Conservation (phyloP, 257 asterid species). For the Gardenia jasminoides region DNA sequence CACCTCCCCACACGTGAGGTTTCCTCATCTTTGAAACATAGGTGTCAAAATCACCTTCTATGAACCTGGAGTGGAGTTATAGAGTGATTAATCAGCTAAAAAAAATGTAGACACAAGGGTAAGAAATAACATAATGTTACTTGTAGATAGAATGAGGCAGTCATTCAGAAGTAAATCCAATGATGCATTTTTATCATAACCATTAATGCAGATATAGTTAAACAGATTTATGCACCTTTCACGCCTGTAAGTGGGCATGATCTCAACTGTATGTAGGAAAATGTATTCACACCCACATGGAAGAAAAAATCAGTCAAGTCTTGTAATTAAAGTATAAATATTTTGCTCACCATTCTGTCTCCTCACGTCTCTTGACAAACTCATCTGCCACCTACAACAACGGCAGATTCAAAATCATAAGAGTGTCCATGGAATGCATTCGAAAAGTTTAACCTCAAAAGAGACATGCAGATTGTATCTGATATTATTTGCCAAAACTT, state of each 20-base stretch:
- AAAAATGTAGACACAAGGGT: not conserved
- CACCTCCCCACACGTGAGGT: conserved; percentile 98
- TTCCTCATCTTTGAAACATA: conserved; percentile 71
- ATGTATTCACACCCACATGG: not conserved
- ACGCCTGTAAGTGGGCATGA: not conserved
- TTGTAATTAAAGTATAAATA: not conserved
- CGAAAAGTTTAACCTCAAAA: not conserved
- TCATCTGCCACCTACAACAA: conserved; percentile 77
- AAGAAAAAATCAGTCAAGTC: not conserved
- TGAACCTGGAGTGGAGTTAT: conserved; percentile 55
- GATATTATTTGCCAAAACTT: not conserved
- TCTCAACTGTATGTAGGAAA: not conserved
- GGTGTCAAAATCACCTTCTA: conserved; percentile 86
- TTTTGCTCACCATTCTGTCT: conserved; percentile 80
- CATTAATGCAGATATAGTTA: no score
- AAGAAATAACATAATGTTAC: not conserved
- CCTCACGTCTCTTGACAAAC: conserved; percentile 73
- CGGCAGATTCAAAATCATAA: conserved; percentile 25
- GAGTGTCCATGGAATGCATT: not conserved
- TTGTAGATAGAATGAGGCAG: not conserved
- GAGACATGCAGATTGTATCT: not conserved
- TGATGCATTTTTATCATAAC: not conserved
- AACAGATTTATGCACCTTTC: not conserved
- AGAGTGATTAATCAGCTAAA: not conserved
- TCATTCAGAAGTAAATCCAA: not conserved